phyloP scores from a whole-genome alignment of 139 green algal genomes.

The Asterochloris erici region DNA sequence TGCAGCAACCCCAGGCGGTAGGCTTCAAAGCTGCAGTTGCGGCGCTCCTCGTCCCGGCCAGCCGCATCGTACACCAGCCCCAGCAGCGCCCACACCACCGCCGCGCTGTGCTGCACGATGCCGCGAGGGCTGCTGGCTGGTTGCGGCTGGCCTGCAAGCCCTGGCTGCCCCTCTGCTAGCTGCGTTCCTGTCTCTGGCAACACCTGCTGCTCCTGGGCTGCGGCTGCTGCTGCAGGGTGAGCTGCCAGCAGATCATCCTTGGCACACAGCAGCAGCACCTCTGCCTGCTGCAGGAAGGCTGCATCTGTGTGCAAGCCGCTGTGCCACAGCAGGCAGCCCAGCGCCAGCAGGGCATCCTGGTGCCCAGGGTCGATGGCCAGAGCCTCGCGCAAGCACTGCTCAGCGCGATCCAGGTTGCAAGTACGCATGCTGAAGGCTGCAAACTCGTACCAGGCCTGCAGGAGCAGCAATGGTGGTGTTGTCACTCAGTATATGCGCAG shows the following conservation, averaged over 20 bases:
- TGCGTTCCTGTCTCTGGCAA: background rate
- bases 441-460: constrained; percentile 35
- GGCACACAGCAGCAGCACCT: constrained; percentile 9
- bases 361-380: constrained; percentile 20
- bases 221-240: background rate
- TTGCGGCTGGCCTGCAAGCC: background rate
- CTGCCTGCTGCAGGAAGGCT: constrained; percentile 20
- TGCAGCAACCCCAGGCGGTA: background rate
- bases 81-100: constrained; percentile 24
- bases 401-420: constrained; percentile 18
- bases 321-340: constrained; percentile 24
- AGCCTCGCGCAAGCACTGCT: constrained; percentile 31
- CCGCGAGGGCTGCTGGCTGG: background rate
- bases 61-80: constrained; percentile 13
- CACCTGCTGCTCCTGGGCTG: background rate
- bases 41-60: background rate
- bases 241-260: background rate
- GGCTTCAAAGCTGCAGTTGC: constrained; percentile 15
- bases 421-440: constrained; percentile 27
- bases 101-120: background rate
- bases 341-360: constrained; percentile 6
- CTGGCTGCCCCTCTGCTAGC: background rate
- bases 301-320: constrained; percentile 12
- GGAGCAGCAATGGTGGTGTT: background rate
- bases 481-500: too few species aligned